Evolutionary conservation across 2,329 filamentous ascomycete genomes (phyloP).

Genomic region (Penicillium sp.): DNA sequence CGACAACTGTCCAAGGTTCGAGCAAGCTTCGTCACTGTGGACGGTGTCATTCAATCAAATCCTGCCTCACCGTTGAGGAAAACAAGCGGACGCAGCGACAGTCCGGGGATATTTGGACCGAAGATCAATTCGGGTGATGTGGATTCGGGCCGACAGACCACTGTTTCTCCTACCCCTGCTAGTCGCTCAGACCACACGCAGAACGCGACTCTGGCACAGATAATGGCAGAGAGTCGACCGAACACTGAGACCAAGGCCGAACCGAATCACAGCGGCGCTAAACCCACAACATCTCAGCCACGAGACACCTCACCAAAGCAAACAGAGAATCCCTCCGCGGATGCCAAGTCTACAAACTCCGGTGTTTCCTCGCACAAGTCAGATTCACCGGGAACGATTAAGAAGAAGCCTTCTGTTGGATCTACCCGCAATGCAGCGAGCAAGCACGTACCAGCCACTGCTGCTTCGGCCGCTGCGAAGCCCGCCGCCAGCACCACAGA

Average conservation of each 20-base stretch:
- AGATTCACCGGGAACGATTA: slow-evolving; percentile 23
- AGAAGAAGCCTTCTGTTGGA: slow-evolving; percentile 33
- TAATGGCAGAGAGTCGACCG: slow-evolving; percentile 9
- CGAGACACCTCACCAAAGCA: slow-evolving; percentile 19
- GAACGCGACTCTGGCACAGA: slow-evolving; percentile 18
- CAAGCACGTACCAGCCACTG: slow-evolving; percentile 15
- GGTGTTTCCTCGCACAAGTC: slow-evolving; percentile 19
- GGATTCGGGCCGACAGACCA: slow-evolving; percentile 31
- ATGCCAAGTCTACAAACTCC: slow-evolving; percentile 4
- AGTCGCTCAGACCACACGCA: slow-evolving; percentile 20
- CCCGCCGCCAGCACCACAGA: slow-evolving; percentile 17
- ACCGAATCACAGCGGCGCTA: slow-evolving; percentile 4
- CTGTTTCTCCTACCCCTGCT: slow-evolving; percentile 28
- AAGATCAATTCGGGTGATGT: slow-evolving; percentile 34
- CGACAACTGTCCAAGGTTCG: slow-evolving; percentile 70
- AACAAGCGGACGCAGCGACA: slow-evolving; percentile 36
- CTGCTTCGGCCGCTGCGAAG: slow-evolving; percentile 20
- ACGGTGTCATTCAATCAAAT: slow-evolving; percentile 47
- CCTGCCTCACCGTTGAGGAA: slow-evolving; percentile 44
- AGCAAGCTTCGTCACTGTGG: slow-evolving; percentile 70
- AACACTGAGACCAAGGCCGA: slow-evolving; percentile 6
- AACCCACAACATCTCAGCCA: slow-evolving; percentile 5
- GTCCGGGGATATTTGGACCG: slow-evolving; percentile 28
- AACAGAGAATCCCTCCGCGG: slow-evolving; percentile 16
- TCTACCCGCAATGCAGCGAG: slow-evolving; percentile 24